Evolutionary conservation across 176 grass and related monocot species (phyloP).

Genomic region (Saccharum spontaneum): DNA sequence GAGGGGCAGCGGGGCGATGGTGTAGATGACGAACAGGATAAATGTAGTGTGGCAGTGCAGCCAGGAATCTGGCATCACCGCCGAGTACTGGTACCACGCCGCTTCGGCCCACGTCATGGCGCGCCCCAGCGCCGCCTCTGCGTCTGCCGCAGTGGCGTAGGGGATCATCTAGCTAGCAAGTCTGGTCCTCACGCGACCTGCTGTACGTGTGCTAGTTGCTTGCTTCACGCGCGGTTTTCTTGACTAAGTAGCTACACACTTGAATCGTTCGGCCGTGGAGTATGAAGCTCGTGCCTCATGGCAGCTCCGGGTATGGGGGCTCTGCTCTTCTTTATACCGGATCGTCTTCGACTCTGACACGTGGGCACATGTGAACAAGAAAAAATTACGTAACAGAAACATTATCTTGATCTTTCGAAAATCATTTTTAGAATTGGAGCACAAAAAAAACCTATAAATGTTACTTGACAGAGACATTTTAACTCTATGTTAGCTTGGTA

Average conservation of each 20-base stretch:
- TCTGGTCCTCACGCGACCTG: background rate
- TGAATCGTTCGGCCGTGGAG: background rate
- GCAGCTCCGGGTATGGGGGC: background rate
- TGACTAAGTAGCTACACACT: background rate
- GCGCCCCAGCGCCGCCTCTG: background rate
- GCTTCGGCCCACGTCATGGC: background rate
- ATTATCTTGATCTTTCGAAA: too few species aligned
- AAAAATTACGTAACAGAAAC: background rate
- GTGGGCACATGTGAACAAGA: background rate
- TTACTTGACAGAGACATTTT: background rate
- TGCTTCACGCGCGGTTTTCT: background rate
- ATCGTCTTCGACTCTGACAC: background rate
- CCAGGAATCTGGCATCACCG: background rate
- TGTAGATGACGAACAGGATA: slow-evolving; percentile 63
- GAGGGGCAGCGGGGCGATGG: slow-evolving; percentile 67
- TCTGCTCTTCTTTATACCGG: background rate
- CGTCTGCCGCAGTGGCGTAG: background rate
- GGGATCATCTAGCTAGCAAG: background rate
- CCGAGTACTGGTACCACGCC: background rate
- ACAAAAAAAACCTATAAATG: background rate
- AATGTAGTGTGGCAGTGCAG: background rate
- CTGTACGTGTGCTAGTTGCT: background rate
- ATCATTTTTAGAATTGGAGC: too few species aligned
- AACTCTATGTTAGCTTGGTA: background rate
- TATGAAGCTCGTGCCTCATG: background rate